Evolutionary conservation across 2,329 filamentous ascomycete genomes (phyloP).

Genomic region (Parastagonospora avenae): DNA sequence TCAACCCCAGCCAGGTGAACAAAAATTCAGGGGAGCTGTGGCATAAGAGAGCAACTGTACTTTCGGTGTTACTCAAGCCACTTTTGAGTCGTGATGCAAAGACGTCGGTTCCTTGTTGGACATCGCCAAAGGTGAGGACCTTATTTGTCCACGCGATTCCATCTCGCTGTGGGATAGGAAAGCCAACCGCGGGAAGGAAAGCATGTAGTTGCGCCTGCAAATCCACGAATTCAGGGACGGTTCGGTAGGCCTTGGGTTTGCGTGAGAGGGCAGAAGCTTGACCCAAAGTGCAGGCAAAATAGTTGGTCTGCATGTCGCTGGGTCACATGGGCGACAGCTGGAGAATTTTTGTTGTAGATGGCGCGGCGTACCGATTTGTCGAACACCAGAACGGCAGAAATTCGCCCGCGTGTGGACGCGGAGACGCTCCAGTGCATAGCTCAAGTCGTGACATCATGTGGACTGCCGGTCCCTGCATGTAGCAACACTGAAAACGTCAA

Average conservation of each 20-base stretch:
- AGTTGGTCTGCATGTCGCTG: constrained; percentile 49
- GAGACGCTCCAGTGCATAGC: neutral
- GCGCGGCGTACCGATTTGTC: neutral
- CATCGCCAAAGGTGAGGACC: constrained; percentile 45
- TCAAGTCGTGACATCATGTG: neutral
- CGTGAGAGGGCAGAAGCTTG: constrained; percentile 54
- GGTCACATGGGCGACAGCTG: neutral
- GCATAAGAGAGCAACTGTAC: constrained; percentile 59
- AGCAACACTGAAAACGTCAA: neutral
- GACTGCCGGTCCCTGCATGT: neutral
- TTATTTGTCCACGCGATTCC: constrained; percentile 29
- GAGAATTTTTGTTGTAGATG: neutral
- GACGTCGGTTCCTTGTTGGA: constrained; percentile 40
- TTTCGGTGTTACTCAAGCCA: constrained; percentile 13
- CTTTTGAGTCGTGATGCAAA: constrained; percentile 43
- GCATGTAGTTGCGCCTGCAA: constrained; percentile 50
- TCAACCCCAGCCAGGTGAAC: constrained; percentile 64
- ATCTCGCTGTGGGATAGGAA: constrained; percentile 44
- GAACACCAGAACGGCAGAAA: neutral
- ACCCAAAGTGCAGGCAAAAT: constrained; percentile 67
- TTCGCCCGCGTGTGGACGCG: neutral
- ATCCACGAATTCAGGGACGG: constrained; percentile 59
- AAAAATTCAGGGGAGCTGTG: constrained; percentile 64
- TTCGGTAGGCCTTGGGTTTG: constrained; percentile 47
- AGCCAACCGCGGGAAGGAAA: constrained; percentile 56